A percentile compares a stretch with the other conserved stretches of the same genome.
Conservation (phyloP, 805 yeast genomes). For the Ogataea wickerhamii region DNA sequence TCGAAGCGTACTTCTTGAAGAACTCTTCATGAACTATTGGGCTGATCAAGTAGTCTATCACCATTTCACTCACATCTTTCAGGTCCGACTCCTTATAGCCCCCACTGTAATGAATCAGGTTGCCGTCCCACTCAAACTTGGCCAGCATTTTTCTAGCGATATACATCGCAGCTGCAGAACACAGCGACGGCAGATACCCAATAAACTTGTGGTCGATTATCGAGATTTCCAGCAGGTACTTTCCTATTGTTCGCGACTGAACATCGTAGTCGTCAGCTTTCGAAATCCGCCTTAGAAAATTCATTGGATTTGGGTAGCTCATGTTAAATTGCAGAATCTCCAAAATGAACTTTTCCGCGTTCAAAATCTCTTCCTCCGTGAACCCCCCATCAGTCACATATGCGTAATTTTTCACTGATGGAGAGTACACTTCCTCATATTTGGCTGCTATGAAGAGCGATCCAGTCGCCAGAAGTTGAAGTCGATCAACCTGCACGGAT, state of each 20-base stretch:
- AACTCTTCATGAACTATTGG: conserved; percentile 91
- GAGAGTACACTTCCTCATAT: conserved; percentile 87
- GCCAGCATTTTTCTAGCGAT: conserved; percentile 72
- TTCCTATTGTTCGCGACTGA: conserved; percentile 78
- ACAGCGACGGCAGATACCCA: conserved; percentile 67
- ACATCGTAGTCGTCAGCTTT: conserved; percentile 89
- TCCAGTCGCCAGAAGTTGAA: conserved; percentile 85
- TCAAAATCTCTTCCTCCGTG: conserved; percentile 73
- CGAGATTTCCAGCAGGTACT: conserved; percentile 75
- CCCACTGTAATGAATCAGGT: conserved; percentile 86
- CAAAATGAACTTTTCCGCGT: conserved; percentile 77
- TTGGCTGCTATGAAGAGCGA: conserved; percentile 87
- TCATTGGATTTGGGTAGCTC: conserved; percentile 86
- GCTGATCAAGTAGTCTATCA: conserved; percentile 70
- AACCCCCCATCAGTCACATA: conserved; percentile 85
- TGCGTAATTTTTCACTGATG: conserved; percentile 80
- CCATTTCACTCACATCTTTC: conserved; percentile 65
- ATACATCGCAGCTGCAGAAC: conserved; percentile 88
- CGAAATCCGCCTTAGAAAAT: conserved; percentile 81
- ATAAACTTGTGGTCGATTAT: conserved; percentile 73
- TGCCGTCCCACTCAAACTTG: conserved; percentile 72
- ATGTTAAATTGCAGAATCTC: conserved; percentile 70
- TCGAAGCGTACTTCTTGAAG: conserved; percentile 87
- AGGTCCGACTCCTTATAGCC: conserved; percentile 76
- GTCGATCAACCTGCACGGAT: conserved; percentile 68